Percentiles rank a stretch among this genome's conserved stretches.
These are phyloP conservation scores for Rugonectria rugulosa DNA, from an alignment of 2,329 filamentous ascomycete genomes.

Conservation along the genomic window DNA sequence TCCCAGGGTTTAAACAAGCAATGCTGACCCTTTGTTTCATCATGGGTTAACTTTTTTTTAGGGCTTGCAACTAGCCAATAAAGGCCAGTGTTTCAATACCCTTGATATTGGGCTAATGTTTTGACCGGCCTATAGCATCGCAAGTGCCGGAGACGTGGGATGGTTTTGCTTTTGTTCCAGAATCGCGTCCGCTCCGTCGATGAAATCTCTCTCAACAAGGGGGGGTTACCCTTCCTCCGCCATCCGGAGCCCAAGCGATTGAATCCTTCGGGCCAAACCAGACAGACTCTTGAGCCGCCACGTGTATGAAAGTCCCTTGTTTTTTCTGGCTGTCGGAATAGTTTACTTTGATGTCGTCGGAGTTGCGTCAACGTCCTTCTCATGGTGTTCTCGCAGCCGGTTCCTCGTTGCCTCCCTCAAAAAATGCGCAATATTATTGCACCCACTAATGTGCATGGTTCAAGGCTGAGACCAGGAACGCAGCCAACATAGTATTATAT, in stretches of 20 bases:
- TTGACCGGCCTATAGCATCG: conserved; percentile 10
- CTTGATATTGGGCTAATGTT: conserved; percentile 23
- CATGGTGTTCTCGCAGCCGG: conserved; percentile 2
- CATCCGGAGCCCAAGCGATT: conserved; percentile 27
- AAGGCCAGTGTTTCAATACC: conserved; percentile 35
- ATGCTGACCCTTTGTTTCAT: conserved; percentile 36
- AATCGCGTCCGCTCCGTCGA: conserved; percentile 21
- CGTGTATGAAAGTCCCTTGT: conserved; percentile 27
- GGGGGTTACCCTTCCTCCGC: conserved; percentile 21
- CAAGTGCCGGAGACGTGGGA: conserved; percentile 14
- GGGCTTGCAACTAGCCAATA: conserved; percentile 31
- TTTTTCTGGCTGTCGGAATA: background rate
- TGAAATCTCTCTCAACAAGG: conserved; percentile 12
- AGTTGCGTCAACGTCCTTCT: background rate
- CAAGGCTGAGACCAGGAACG: conserved; percentile 11
- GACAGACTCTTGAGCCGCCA: conserved; percentile 29
- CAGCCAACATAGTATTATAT: conserved; percentile 8
- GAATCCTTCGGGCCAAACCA: conserved; percentile 22
- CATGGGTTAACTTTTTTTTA: conserved; percentile 28
- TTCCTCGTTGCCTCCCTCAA: background rate
- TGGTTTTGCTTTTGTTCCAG: conserved; percentile 34
- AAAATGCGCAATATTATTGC: conserved; percentile 3
- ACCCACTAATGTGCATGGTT: conserved; percentile 17
- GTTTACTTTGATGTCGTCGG: too few species aligned
- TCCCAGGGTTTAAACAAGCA: conserved; percentile 14